phyloP scores from a whole-genome alignment of 2,329 filamentous ascomycete genomes.

The Cyanodermella asteris region DNA sequence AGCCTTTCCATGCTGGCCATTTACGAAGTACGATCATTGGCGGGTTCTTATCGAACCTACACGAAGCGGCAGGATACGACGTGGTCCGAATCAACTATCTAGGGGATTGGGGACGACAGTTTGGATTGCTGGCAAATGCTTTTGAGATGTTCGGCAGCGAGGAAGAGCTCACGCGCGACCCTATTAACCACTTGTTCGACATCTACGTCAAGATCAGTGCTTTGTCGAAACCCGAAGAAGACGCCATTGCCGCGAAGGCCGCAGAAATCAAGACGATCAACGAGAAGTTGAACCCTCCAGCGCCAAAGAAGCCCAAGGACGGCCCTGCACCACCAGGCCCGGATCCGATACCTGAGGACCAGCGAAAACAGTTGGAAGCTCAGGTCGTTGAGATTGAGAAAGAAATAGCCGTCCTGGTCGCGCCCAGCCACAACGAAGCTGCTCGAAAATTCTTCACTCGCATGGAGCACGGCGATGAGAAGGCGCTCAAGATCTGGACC shows the following conservation, averaged over 20 bases:
- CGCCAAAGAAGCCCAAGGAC: conserved; percentile 19
- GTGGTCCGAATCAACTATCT: conserved; percentile 53
- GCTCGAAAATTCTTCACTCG: conserved; percentile 50
- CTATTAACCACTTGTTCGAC: conserved; percentile 63
- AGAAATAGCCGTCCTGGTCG: conserved; percentile 19
- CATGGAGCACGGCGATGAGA: conserved; percentile 45
- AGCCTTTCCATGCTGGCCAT: conserved; percentile 58
- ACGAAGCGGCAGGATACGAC: conserved; percentile 47
- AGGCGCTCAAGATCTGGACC: conserved; percentile 39
- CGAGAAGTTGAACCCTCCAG: no score
- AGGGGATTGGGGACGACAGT: conserved; percentile 45
- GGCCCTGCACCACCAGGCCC: no score
- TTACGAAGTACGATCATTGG: conserved; percentile 58
- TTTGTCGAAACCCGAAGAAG: conserved; percentile 41
- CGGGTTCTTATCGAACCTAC: conserved; percentile 48
- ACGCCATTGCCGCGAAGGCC: conserved; percentile 36
- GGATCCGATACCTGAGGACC: no score
- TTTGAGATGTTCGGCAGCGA: conserved; percentile 58
- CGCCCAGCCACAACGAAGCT: conserved; percentile 44
- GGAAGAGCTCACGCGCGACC: conserved; percentile 46
- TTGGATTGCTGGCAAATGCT: conserved; percentile 46
- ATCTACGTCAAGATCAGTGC: conserved; percentile 59
- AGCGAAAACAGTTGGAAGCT: no score
- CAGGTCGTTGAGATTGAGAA: conserved; percentile 22
- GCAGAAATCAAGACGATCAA: conserved; percentile 29